Conservation (phyloP, 2,329 filamentous ascomycete species). For the Alternaria sp. region DNA sequence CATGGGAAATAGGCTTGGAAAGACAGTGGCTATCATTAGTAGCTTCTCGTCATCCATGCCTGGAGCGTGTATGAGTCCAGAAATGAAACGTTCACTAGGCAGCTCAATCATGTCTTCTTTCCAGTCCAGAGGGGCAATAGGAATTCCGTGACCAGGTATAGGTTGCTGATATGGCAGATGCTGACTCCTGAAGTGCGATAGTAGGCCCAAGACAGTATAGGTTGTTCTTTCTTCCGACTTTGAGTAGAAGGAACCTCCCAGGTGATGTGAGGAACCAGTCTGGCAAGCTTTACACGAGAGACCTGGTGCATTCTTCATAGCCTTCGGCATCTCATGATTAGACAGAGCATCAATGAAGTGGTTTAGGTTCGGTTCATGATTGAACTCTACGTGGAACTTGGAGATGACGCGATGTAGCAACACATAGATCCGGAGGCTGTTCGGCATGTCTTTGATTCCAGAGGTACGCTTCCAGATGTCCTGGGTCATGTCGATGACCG, state of each 20-base stretch:
- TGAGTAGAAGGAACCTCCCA: slow-evolving; percentile 45
- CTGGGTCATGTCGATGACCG: slow-evolving; percentile 60
- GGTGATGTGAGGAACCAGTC: slow-evolving; percentile 38
- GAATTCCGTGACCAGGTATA: slow-evolving; percentile 36
- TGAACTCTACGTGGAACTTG: slow-evolving; percentile 66
- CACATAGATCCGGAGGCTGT: slow-evolving; percentile 68
- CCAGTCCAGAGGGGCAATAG: slow-evolving; percentile 59
- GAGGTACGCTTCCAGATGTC: slow-evolving; percentile 70
- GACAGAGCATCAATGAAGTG: slow-evolving; percentile 60
- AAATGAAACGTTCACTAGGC: slow-evolving; percentile 61
- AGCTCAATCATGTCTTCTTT: slow-evolving; percentile 68
- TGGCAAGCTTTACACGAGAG: slow-evolving; percentile 57
- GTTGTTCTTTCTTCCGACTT: slow-evolving; percentile 52
- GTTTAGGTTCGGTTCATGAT: slow-evolving; percentile 65
- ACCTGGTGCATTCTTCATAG: slow-evolving; percentile 55
- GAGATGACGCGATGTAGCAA: slow-evolving; percentile 70
- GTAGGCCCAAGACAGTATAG: slow-evolving; percentile 62
- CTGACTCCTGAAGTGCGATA: slow-evolving; percentile 68
- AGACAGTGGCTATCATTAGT: slow-evolving; percentile 60
- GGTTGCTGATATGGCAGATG: slow-evolving; percentile 50
- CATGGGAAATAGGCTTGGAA: slow-evolving; percentile 57
- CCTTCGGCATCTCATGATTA: slow-evolving; percentile 53
- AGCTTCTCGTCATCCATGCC: slow-evolving; percentile 67
- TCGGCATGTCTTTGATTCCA: slow-evolving; percentile 67
- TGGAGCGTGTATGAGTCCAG: slow-evolving; percentile 59